Evolutionary conservation across 345 rosid genomes (phyloP), one percentile per base, ranked within the genome.

Genomic region (Lumnitzera racemosa): DNA sequence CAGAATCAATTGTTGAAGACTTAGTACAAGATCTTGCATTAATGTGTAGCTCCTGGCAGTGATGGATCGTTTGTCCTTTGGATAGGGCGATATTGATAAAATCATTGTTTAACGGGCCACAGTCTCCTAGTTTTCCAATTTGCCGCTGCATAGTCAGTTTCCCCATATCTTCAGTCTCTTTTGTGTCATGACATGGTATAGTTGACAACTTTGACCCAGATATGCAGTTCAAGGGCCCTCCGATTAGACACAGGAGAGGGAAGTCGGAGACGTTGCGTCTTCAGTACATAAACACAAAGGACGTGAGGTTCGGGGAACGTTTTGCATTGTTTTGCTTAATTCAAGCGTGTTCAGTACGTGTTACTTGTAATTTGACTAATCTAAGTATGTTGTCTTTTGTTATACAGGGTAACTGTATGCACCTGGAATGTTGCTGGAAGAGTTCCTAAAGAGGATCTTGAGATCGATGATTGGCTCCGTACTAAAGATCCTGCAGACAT

Each of bases 381-480:
- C 8, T 3, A 25, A 50, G 47, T 5, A 27, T 25, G 25, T 24
- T 48, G 48, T 52, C 20, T 49, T 58, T 63, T 41, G 62, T 25
- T 65, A 49, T 58, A 57, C 58, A 95, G 99, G 84, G 86, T 95
- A 49, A 80, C 81, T 46, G 66, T 95, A 59, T 88, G 91, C 57
- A 84, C 98, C 51, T 95, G 99, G 99, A 95, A 95, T 67, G 99
- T 95, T 71, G 97, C 96, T 66, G 99, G 99, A 15, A 86, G 74
- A 80, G 54, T 51, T 67, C 99, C 99, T 11, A 9, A 65, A 53
- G 89, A 85, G 56, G 87, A 82, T 80, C 89, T 86, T 51, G 80
- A 88, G 20, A 85, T 88, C 53, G 89, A 88, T 49, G 92, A 88
- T 46, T 95, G 97, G 98, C 96, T 95, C 61, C 79, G 81, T 63